These are phyloP conservation scores for Angophora floribunda DNA, from an alignment of 345 rosid genomes.

Conservation along the genomic window DNA sequence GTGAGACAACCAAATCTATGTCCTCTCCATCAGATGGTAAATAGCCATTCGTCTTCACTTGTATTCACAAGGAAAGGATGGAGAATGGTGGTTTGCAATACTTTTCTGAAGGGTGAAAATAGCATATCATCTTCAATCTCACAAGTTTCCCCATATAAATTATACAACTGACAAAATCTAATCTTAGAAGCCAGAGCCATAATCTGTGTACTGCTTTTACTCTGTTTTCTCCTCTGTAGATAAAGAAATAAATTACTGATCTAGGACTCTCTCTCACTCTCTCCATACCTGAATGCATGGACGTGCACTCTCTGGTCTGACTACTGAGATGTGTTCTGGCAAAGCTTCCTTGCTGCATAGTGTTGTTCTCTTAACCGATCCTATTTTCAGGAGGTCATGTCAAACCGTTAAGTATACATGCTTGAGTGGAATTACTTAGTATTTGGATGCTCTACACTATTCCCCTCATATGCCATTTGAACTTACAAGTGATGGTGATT, in stretches of 20 bases:
- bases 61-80: background rate
- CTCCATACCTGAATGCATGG: background rate
- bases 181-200: background rate
- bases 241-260: background rate
- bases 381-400: background rate
- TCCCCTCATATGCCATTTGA: background rate
- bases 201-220: background rate
- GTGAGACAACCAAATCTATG: conserved; percentile 69
- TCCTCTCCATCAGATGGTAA: background rate
- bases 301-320: background rate
- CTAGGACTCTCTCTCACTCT: background rate
- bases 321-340: background rate
- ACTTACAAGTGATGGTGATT: background rate
- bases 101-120: background rate
- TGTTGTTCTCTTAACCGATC: background rate
- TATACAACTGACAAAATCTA: background rate
- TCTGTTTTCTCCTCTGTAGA: background rate
- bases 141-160: background rate
- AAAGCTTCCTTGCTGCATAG: background rate
- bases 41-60: background rate
- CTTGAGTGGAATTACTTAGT: background rate
- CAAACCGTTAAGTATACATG: background rate
- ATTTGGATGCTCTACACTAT: background rate
- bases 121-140: background rate
- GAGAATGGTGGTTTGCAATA: background rate